phyloP scores from a whole-genome alignment of 1,139 yeast species.

The Saccharomycopsis hybrid region DNA sequence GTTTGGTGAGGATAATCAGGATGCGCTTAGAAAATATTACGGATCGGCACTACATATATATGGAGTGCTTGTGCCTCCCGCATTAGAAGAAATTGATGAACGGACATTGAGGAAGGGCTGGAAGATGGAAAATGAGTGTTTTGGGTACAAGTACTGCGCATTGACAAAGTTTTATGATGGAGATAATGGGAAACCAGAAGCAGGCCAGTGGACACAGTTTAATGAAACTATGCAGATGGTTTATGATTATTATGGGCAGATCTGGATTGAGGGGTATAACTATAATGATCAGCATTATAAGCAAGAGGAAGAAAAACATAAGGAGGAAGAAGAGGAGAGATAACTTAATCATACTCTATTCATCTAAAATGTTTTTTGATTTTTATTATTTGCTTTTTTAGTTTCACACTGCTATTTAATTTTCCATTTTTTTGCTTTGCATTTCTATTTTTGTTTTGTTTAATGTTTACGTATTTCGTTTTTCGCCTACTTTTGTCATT shows the following conservation, averaged over 20 bases:
- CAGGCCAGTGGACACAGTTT: constrained; percentile 26
- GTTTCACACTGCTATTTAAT: not conserved
- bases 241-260: constrained; percentile 25
- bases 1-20: constrained; percentile 23
- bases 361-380: not conserved
- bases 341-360: not conserved
- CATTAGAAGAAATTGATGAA: constrained; percentile 25
- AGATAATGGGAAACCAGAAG: constrained; percentile 22
- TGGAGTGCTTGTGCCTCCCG: constrained; percentile 32
- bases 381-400: not conserved
- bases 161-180: constrained; percentile 37
- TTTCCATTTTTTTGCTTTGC: not conserved
- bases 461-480: not conserved
- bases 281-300: not conserved
- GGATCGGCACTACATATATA: constrained; percentile 26
- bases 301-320: not conserved
- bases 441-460: not conserved
- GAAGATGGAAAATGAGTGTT: constrained; percentile 33
- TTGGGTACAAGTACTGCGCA: constrained; percentile 42
- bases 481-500: too few relatives aligned
- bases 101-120: constrained; percentile 30
- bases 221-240: constrained; percentile 21
- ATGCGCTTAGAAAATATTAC: constrained; percentile 24
- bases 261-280: constrained; percentile 17
- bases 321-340: not conserved